Conservation (phyloP, 495 filamentous ascomycete genomes). For the Aspergillus taichungensis region DNA sequence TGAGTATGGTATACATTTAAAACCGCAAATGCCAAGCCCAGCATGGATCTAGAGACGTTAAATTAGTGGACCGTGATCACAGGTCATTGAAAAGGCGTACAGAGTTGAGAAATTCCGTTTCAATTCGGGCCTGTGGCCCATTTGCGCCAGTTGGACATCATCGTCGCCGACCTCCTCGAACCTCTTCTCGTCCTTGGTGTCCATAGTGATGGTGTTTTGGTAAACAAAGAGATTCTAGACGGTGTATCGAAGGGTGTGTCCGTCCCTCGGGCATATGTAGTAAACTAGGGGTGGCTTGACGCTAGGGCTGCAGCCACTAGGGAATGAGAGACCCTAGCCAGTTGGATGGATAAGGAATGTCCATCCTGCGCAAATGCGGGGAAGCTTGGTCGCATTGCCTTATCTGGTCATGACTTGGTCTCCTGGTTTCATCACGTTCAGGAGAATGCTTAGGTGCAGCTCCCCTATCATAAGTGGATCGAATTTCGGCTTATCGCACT, state of each 20-base stretch:
- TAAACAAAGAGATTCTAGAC: too few species aligned
- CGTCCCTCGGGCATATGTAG: too few species aligned
- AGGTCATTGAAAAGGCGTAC: slow-evolving; percentile 3
- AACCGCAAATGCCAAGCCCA: slow-evolving; percentile 40
- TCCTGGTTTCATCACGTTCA: too few species aligned
- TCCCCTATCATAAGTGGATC: neutral
- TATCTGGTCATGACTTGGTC: too few species aligned
- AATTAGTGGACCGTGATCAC: neutral
- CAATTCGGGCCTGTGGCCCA: slow-evolving; percentile 54
- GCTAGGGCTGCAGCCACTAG: neutral
- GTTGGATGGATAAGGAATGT: slow-evolving; percentile 1
- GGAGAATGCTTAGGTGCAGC: neutral
- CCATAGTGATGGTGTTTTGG: too few species aligned
- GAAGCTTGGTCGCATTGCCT: neutral
- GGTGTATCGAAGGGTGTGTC: too few species aligned
- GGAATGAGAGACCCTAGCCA: neutral
- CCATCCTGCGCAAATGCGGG: slow-evolving; percentile 2
- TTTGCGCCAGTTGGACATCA: slow-evolving; percentile 43
- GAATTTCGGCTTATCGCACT: neutral
- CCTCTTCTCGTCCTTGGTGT: neutral
- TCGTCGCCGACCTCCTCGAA: slow-evolving; percentile 6
- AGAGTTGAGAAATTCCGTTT: slow-evolving; percentile 43
- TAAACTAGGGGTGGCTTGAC: too few species aligned
- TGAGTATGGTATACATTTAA: slow-evolving; percentile 25
- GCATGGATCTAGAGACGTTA: slow-evolving; percentile 24